Evolutionary conservation across 1,284 basidiomycete genomes (phyloP).

Genomic region (Caloboletus inedulis): DNA sequence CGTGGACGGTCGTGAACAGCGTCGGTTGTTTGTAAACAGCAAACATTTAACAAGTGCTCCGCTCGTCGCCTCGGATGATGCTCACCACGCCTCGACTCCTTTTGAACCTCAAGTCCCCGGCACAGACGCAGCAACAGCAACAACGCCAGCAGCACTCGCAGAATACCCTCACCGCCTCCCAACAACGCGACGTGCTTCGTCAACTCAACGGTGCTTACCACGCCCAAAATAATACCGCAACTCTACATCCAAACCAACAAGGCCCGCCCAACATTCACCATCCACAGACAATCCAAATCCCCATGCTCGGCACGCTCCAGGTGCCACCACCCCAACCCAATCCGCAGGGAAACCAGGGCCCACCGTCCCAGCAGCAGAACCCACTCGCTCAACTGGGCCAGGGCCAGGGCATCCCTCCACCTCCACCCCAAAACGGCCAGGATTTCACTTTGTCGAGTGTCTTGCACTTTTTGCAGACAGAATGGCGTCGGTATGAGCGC

Average conservation of each 20-base stretch:
- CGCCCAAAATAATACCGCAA: constrained; percentile 21
- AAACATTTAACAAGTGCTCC: constrained; percentile 22
- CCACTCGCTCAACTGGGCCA: constrained; percentile 49
- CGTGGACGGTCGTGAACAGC: constrained; percentile 13
- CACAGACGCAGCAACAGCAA: constrained; percentile 23
- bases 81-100: constrained; percentile 34
- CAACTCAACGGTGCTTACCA: constrained; percentile 27
- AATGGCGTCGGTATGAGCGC: constrained; percentile 95
- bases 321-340: constrained; percentile 51
- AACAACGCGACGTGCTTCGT: constrained; percentile 32
- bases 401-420: constrained; percentile 65
- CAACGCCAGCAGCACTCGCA: constrained; percentile 27
- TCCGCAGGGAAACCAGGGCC: constrained; percentile 37
- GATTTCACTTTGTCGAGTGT: constrained; percentile 93
- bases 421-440: constrained; percentile 75
- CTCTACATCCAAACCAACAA: constrained; percentile 14
- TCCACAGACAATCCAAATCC: constrained; percentile 46
- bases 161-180: constrained; percentile 26
- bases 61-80: constrained; percentile 26
- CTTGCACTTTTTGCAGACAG: constrained; percentile 95
- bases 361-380: constrained; percentile 45
- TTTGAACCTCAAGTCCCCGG: constrained; percentile 30
- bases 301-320: constrained; percentile 70
- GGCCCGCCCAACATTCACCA: constrained; percentile 35
- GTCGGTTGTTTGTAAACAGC: constrained; percentile 30